A percentile compares a stretch with the other conserved stretches of the same genome.
Evolutionary conservation across 768 basidiomycete species (phyloP).

Genomic region (Hysterangium stoloniferum): DNA sequence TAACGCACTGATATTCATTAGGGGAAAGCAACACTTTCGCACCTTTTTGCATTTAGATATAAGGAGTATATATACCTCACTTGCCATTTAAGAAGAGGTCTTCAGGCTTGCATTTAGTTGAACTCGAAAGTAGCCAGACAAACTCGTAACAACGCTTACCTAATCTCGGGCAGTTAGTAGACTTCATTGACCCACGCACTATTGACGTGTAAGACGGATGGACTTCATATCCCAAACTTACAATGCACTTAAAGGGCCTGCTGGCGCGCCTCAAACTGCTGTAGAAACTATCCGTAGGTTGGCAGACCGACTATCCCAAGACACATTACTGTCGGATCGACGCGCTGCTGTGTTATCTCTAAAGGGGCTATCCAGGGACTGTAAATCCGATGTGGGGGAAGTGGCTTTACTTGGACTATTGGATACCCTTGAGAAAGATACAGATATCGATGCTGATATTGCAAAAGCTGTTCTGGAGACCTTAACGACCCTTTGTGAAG

Average conservation of each 20-base stretch:
- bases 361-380: constrained; percentile 88
- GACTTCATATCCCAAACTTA: constrained; percentile 84
- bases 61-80: too few species aligned
- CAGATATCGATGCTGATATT: constrained; percentile 84
- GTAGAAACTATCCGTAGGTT: constrained; percentile 81
- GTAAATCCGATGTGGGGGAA: constrained; percentile 81
- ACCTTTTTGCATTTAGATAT: too few species aligned
- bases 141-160: too few species aligned
- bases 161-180: too few species aligned
- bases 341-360: constrained; percentile 89
- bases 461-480: constrained; percentile 93
- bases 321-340: constrained; percentile 82
- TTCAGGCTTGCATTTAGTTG: too few species aligned
- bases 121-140: too few species aligned
- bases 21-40: too few species aligned
- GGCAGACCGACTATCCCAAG: constrained; percentile 85
- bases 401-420: constrained; percentile 71
- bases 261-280: constrained; percentile 76
- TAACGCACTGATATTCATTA: too few species aligned
- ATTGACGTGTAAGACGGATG: too few species aligned
- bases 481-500: constrained; percentile 75
- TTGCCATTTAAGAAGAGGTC: too few species aligned
- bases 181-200: too few species aligned
- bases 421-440: constrained; percentile 78
- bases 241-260: constrained; percentile 76